Base-by-base conservation (phyloP, 805 yeast genomes). In the Teunomyces barrocoloradensis region DNA sequence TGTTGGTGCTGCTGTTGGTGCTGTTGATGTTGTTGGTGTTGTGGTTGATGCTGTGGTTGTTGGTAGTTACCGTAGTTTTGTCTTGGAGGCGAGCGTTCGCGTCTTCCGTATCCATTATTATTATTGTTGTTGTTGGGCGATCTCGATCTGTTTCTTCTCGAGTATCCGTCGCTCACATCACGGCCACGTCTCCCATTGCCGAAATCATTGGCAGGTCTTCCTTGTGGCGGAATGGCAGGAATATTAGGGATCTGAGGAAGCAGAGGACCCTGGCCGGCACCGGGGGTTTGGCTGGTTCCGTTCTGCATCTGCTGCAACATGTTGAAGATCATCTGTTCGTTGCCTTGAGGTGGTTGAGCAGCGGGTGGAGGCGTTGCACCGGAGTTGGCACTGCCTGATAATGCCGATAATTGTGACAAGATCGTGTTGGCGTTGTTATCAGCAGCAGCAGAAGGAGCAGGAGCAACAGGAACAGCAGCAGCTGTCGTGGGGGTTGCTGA, bases 231-330 rank as follows among this genome's bases (percentile, higher is more conserved):
- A 29, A 42, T 6, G 48, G 50, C 34, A 36, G 42, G 23, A 46
- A 32, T 15, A 44, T 34, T 37, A 44, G 46, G 53, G 52, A 20
- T 48, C 32, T 20, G 48, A 21, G 34, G 52, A 52, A 13, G 43
- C 40, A 7, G 47, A 40, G 30, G 45, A 11, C 23, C 44, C 3
- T 48, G 18, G n/a, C 33, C 21, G 29, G 20, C 32, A 23, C 33
- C 27, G 18, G 40, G 25, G 7, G 7, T 5, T 6, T 5, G 25
- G 25, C 7, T 27, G 12, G 29, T 40, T 29, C 58, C 63, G 43
- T 53, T 56, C 53, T 72, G 77, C 79, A 79, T 77, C 51, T 77
- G 79, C 56, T 78, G 81, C 57, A 79, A 68, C 74, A 79, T 69
- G 57, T 72, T 78, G 64, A 78, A 77, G 45, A 78, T 77, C 45